phyloP scores from a whole-genome alignment of 441 rosid species.

The Arabidopsis hybrid region DNA sequence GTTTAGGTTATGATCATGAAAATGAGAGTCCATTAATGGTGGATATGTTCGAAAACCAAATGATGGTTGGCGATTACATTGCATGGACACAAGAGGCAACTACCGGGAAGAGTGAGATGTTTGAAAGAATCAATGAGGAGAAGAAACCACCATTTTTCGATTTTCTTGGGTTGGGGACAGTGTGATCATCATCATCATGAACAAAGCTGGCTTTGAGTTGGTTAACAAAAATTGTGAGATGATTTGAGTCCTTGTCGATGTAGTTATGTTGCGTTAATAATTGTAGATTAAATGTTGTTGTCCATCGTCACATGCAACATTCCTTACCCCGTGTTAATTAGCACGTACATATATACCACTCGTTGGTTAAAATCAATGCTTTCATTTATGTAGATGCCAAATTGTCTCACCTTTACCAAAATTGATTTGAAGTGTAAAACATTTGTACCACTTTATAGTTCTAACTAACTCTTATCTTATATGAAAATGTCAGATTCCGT shows the following conservation, averaged over 20 bases:
- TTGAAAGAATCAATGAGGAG: conserved; percentile 41
- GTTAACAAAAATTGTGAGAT: conserved; percentile 15
- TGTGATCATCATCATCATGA: conserved; percentile 45
- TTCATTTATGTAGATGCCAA: conserved; percentile 34
- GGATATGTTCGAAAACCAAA: conserved; percentile 38
- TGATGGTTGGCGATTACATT: conserved; percentile 40
- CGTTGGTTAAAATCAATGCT: conserved; percentile 29
- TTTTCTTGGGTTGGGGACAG: conserved; percentile 95
- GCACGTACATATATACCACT: conserved; percentile 18
- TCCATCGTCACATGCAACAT: conserved; percentile 33
- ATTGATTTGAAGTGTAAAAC: conserved; percentile 11
- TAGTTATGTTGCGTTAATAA: conserved; percentile 23
- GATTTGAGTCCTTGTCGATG: conserved; percentile 21
- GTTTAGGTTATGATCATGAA: conserved; percentile 49
- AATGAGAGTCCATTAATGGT: conserved; percentile 27
- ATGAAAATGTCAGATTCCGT: conserved; percentile 39
- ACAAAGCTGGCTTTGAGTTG: not conserved
- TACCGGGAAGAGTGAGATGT: conserved; percentile 47
- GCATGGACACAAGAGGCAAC: conserved; percentile 40
- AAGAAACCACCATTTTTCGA: conserved; percentile 72
- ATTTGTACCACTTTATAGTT: conserved; percentile 41
- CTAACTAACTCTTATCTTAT: conserved; percentile 44
- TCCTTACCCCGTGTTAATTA: conserved; percentile 5
- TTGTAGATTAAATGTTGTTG: not conserved
- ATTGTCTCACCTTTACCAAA: conserved; percentile 33